Percentiles rank a stretch among this genome's conserved stretches.
phyloP scores from a whole-genome alignment of 2,329 filamentous ascomycete genomes.

The Dactylellina parvicollis region DNA sequence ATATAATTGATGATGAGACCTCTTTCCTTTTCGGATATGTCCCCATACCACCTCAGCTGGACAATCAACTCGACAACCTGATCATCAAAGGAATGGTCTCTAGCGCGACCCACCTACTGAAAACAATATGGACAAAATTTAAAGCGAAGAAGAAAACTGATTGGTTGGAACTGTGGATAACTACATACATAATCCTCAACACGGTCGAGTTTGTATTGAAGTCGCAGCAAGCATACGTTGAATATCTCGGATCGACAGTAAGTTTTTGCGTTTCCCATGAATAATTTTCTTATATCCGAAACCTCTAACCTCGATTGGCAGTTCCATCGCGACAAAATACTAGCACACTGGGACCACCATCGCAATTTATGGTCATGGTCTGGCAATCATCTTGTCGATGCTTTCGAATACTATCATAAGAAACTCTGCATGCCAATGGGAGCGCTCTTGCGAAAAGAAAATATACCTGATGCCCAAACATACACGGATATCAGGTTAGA shows the following conservation, averaged over 20 bases:
- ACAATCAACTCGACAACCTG: constrained; percentile 50
- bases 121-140: constrained; percentile 51
- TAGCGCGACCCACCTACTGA: constrained; percentile 40
- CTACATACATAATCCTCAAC: constrained; percentile 43
- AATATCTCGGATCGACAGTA: constrained; percentile 51
- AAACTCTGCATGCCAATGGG: constrained; percentile 48
- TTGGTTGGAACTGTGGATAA: constrained; percentile 47
- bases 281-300: neutral
- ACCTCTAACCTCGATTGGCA: neutral
- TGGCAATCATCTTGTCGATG: constrained; percentile 47
- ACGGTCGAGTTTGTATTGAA: constrained; percentile 50
- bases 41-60: constrained; percentile 44
- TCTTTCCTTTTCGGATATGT: constrained; percentile 51
- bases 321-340: constrained; percentile 52
- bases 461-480: constrained; percentile 29
- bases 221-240: constrained; percentile 47
- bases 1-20: constrained; percentile 45
- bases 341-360: constrained; percentile 50
- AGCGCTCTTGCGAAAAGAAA: constrained; percentile 35
- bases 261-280: neutral
- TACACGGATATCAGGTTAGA: constrained; percentile 50
- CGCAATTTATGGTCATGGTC: constrained; percentile 51
- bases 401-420: constrained; percentile 51
- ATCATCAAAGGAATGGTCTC: constrained; percentile 51
- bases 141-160: constrained; percentile 51